A percentile compares a stretch with the other conserved stretches of the same genome.
These are phyloP conservation scores for Euphorbia lathyris DNA, from an alignment of 345 rosid genomes.

Conservation along the genomic window DNA sequence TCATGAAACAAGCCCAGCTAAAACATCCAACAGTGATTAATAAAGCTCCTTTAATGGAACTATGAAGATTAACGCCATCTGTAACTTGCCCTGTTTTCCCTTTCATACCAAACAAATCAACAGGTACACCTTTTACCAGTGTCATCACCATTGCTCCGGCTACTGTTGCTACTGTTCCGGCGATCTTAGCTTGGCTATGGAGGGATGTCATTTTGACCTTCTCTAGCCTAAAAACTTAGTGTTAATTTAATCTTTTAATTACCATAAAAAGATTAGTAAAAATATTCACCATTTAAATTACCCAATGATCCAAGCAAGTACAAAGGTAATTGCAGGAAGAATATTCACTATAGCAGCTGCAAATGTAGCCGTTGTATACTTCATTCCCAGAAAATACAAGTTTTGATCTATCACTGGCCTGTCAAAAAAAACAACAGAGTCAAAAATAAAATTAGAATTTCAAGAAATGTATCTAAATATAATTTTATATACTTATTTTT, in stretches of 20 bases:
- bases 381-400: constrained; percentile 70
- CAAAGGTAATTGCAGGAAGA: constrained; percentile 78
- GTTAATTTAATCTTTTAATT: too few relatives aligned
- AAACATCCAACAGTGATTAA: constrained; percentile 63
- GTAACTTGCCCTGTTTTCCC: constrained; percentile 33
- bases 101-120: constrained; percentile 54
- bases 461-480: background rate
- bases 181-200: constrained; percentile 60
- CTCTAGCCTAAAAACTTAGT: constrained; percentile 47
- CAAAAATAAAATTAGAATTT: background rate
- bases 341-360: constrained; percentile 79
- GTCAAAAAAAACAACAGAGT: background rate
- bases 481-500: too few relatives aligned
- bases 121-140: constrained; percentile 55
- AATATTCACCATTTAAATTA: constrained; percentile 4
- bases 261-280: too few relatives aligned
- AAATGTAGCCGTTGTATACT: constrained; percentile 78
- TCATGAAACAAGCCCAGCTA: constrained; percentile 71
- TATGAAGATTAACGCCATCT: constrained; percentile 39
- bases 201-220: constrained; percentile 47
- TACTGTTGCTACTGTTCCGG: constrained; percentile 75
- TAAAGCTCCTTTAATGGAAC: constrained; percentile 58
- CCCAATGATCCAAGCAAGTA: constrained; percentile 67
- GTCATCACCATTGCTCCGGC: constrained; percentile 96
- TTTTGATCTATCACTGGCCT: constrained; percentile 94